Evolutionary conservation across 2,329 filamentous ascomycete genomes (phyloP).

Genomic region (Stachybotrys chlorohalonatus): DNA sequence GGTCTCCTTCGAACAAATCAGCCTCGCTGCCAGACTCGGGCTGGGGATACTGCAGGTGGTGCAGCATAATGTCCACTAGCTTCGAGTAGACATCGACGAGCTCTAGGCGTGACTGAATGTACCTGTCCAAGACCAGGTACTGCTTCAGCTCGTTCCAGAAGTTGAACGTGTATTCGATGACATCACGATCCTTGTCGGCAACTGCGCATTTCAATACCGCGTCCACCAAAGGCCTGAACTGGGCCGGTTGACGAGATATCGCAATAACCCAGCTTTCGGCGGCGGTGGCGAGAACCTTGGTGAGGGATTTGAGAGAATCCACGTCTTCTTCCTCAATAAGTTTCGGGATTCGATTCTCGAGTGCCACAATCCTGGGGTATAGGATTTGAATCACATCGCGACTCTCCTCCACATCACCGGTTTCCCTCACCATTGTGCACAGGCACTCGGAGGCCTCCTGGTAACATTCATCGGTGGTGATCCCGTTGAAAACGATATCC

Average conservation of each 20-base stretch:
- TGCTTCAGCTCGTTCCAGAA: constrained; percentile 99
- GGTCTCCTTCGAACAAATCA: constrained; percentile 91
- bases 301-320: constrained; percentile 80
- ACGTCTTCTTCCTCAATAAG: constrained; percentile 72
- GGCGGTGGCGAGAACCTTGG: constrained; percentile 83
- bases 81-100: constrained; percentile 77
- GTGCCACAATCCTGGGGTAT: constrained; percentile 68
- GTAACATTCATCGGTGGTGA: constrained; percentile 68
- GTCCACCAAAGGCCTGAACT: constrained; percentile 81
- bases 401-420: constrained; percentile 86
- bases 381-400: constrained; percentile 72
- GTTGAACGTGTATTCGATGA: constrained; percentile 85
- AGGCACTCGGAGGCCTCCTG: constrained; percentile 87
- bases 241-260: constrained; percentile 71
- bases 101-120: constrained; percentile 69
- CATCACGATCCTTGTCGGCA: constrained; percentile 80
- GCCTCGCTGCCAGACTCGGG: constrained; percentile 64
- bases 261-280: constrained; percentile 91
- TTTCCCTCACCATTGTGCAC: constrained; percentile 86
- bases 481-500: constrained; percentile 67
- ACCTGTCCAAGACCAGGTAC: constrained; percentile 84
- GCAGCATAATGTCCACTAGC: constrained; percentile 87
- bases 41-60: constrained; percentile 78
- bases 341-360: constrained; percentile 68
- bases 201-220: constrained; percentile 86